These are phyloP conservation scores for Dryadomyces quercivorus DNA, from an alignment of 2,329 filamentous ascomycete genomes.

Conservation along the genomic window DNA sequence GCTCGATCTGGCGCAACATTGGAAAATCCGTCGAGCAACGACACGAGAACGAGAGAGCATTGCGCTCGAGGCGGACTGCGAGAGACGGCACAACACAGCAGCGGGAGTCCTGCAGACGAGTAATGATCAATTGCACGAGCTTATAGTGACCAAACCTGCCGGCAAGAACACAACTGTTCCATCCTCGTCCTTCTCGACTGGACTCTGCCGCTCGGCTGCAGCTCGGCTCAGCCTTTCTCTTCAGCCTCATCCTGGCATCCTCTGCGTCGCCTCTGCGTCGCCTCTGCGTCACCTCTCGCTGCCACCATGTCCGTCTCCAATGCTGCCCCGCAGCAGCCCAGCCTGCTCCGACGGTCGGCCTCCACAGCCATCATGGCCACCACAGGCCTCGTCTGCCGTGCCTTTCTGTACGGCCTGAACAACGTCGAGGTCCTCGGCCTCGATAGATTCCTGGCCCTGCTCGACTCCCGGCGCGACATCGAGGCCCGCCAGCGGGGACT, in stretches of 20 bases:
- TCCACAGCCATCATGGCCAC: constrained; percentile 67
- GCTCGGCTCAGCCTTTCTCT: neutral
- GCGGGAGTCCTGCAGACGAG: too few species aligned
- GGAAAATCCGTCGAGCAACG: too few species aligned
- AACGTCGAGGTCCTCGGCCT: constrained; percentile 65
- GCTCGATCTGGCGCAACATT: neutral
- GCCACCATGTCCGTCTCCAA: constrained; percentile 4
- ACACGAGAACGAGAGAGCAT: neutral
- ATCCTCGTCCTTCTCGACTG: too few species aligned
- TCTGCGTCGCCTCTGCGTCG: neutral
- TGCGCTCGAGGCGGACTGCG: neutral
- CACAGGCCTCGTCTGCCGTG: constrained; percentile 57
- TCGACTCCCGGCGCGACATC: constrained; percentile 61
- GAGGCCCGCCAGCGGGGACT: constrained; percentile 60
- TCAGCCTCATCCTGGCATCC: neutral
- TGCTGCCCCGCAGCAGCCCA: constrained; percentile 29
- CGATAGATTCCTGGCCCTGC: constrained; percentile 58
- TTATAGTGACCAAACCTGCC: too few species aligned
- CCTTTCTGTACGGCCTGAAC: constrained; percentile 65
- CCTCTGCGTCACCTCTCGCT: neutral
- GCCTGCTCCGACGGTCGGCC: constrained; percentile 56
- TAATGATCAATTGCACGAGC: too few species aligned
- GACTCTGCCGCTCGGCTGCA: too few species aligned
- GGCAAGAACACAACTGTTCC: too few species aligned
- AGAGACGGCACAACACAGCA: neutral